These are phyloP conservation scores for Podila verticillata DNA, from an alignment of 192 early-diverging fungal genomes.

Conservation along the genomic window DNA sequence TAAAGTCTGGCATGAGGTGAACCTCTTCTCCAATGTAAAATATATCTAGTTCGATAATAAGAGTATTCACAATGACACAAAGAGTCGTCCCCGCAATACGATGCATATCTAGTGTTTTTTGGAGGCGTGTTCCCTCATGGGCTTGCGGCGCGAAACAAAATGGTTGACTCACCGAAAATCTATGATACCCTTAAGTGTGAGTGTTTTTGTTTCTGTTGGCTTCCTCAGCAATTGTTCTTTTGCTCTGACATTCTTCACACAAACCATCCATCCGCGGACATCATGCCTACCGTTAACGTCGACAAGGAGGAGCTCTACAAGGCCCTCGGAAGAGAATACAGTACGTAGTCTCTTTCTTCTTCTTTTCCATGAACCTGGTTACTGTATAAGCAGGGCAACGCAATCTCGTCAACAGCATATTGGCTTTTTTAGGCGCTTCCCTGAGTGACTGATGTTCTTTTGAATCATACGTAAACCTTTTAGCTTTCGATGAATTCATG, in stretches of 20 bases:
- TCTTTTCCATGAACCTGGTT: not conserved
- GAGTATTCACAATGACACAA: too few species aligned
- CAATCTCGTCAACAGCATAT: not conserved
- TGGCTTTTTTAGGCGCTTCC: not conserved
- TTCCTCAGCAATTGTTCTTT: not conserved
- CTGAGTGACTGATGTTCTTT: not conserved
- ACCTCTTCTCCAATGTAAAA: not conserved
- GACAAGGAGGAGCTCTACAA: constrained; percentile 90
- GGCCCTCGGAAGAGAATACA: constrained; percentile 81
- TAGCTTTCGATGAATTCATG: constrained; percentile 88
- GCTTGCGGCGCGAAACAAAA: too few species aligned
- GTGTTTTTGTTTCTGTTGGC: constrained; percentile 2
- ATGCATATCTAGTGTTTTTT: too few species aligned
- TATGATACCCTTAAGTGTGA: not conserved
- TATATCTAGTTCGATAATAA: too few species aligned
- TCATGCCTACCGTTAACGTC: constrained; percentile 96
- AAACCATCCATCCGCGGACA: not conserved
- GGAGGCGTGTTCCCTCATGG: too few species aligned
- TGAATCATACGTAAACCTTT: not conserved
- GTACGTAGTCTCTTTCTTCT: constrained; percentile 53
- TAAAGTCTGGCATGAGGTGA: constrained; percentile 7
- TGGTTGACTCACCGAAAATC: constrained; percentile 1
- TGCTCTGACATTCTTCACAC: constrained; percentile 3
- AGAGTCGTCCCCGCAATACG: too few species aligned
- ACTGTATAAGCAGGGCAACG: constrained; percentile 2